A percentile compares a stretch with the other conserved stretches of the same genome.
Evolutionary conservation across 2,329 filamentous ascomycete species (phyloP).

Genomic region (Drechslerella dactyloides): DNA sequence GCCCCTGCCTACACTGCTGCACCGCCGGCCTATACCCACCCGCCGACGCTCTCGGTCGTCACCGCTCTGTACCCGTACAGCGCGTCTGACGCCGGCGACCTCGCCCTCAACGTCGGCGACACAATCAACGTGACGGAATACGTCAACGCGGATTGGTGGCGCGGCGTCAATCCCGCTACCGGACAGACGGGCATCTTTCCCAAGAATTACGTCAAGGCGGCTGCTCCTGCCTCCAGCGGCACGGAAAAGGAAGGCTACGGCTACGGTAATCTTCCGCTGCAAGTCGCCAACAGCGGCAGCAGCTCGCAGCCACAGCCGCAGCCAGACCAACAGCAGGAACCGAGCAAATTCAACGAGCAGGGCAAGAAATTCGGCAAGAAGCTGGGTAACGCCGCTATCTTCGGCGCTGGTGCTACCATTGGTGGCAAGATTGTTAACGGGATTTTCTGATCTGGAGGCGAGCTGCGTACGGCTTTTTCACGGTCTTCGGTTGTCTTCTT

Average conservation of each 20-base stretch:
- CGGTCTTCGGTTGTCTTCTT: neutral
- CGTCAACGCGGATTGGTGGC: constrained; percentile 98
- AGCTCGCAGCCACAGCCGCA: constrained; percentile 64
- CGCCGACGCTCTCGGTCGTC: constrained; percentile 72
- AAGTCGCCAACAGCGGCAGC: constrained; percentile 59
- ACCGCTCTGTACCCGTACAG: constrained; percentile 84
- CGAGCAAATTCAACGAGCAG: constrained; percentile 72
- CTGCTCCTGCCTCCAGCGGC: constrained; percentile 65
- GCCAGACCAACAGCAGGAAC: constrained; percentile 60
- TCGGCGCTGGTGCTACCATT: constrained; percentile 89
- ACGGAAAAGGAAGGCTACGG: constrained; percentile 55
- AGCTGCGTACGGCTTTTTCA: neutral
- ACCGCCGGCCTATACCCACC: constrained; percentile 64
- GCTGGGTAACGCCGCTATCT: constrained; percentile 80
- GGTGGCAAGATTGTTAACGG: constrained; percentile 88
- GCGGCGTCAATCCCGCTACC: constrained; percentile 82
- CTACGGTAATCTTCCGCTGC: constrained; percentile 53
- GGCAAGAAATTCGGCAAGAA: constrained; percentile 98
- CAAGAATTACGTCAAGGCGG: constrained; percentile 79
- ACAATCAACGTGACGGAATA: constrained; percentile 81
- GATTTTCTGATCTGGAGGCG: constrained; percentile 70
- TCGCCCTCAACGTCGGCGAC: constrained; percentile 81
- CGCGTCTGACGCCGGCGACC: constrained; percentile 79
- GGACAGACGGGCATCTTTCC: constrained; percentile 92
- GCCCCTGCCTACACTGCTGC: constrained; percentile 26